Percentiles rank a stretch among this genome's conserved stretches.
Conservation (phyloP, 805 yeast species). For the Nakazawaea populi region DNA sequence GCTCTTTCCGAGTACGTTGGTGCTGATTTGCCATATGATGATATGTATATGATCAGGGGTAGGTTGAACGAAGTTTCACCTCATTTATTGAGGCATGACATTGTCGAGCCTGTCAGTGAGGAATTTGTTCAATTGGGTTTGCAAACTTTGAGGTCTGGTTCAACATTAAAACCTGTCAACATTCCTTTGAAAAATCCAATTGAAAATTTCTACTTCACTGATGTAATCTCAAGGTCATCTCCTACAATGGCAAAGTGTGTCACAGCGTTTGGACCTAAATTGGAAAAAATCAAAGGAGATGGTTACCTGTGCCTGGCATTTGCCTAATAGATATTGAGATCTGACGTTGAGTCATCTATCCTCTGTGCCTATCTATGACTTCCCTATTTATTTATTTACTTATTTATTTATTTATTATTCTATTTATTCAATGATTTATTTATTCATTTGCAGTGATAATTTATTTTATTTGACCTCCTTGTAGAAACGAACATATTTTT, state of each 20-base stretch:
- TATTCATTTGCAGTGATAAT: too few species aligned
- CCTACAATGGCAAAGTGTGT: slow-evolving; percentile 90
- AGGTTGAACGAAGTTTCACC: slow-evolving; percentile 79
- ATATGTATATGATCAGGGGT: slow-evolving; percentile 55
- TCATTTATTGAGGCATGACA: slow-evolving; percentile 69
- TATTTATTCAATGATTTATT: not conserved
- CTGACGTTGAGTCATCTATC: slow-evolving; percentile 10
- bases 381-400: slow-evolving; percentile 11
- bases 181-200: slow-evolving; percentile 61
- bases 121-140: slow-evolving; percentile 56
- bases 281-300: slow-evolving; percentile 50
- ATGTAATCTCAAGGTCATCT: slow-evolving; percentile 79
- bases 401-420: slow-evolving; percentile 2
- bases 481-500: too few species aligned
- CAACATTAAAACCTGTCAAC: slow-evolving; percentile 28
- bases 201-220: slow-evolving; percentile 82
- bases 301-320: slow-evolving; percentile 27
- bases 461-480: too few species aligned
- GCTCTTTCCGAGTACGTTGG: slow-evolving; percentile 77
- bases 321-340: slow-evolving; percentile 14
- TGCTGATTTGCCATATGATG: slow-evolving; percentile 71
- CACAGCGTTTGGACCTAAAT: slow-evolving; percentile 60
- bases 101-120: slow-evolving; percentile 59
- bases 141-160: slow-evolving; percentile 32
- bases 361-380: slow-evolving; percentile 5